Evolutionary conservation across 257 asterid species (phyloP), one percentile per base, ranked within the genome.

Genomic region (Solanum ossicruentum): DNA sequence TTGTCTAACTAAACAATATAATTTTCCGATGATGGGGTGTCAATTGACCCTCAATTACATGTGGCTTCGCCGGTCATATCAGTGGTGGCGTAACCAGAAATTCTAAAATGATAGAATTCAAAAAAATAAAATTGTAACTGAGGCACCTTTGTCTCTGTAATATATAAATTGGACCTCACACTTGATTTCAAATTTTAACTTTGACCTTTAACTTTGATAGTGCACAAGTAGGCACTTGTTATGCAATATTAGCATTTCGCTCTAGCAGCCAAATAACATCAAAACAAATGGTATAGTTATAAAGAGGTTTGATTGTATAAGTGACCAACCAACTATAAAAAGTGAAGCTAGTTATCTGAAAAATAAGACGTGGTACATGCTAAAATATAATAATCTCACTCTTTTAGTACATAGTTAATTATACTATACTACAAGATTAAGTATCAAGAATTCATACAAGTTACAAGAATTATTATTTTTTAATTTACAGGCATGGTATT

Each of bases 401-500:
- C 67, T 60, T 20, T 5, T 10, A n/a, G 6, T 9, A 6, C 21
- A 60, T n/a, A 3, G 21, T 60, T 57, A 18, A 9, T 4, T 6
- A 23, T 23, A 21, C 71, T 63, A 63, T 23, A 26, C 39, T 11
- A 23, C 9, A 23, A 23, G 18, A 17, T 18, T 43, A 70, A 63
- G 2, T 3, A 12, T 26, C 43, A 5, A 23, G 17, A 6, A 18
- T 39, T 39, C 18, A 70, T 39, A 21, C 12, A 2, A 21, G 67
- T 60, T 60, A 6, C 3, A 56, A 56, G 21, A 0, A 0, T 56
- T 6, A n/a, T n/a, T 26, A 26, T 56, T 7, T 7, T 12, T 36
- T 49, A 63, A 67, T 54, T 51, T 43, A 12, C 83, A 95, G 99
- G 99, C 99, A 96, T 77, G 99, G 99, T 8, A 41, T 96, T 51